Evolutionary conservation across 2,329 filamentous ascomycete species (phyloP), one percentile per base, ranked within the genome.

Genomic region (Didymella keratinophila): DNA sequence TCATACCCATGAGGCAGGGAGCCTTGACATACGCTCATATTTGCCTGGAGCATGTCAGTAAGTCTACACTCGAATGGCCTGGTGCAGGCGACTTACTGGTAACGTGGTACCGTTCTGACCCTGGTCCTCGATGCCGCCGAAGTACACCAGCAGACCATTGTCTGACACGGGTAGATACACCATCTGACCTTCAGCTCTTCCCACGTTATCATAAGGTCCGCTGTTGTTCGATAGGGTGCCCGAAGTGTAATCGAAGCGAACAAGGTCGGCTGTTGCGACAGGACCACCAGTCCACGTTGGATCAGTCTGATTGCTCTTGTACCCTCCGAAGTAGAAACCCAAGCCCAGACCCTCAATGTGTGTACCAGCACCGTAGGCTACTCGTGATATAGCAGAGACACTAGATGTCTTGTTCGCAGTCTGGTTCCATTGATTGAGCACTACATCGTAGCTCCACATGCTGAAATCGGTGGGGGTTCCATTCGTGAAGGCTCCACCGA

Each of bases 281-380:
- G 79, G 78, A 8, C 77, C 70, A 1, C 81, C 81, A 16, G 70
- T 71, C 85, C 85, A 89, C 9, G 79, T 79, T 0, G 81, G 76
- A 1, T 81, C 78, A 1, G 84, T 85, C 44, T 73, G 71, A 62
- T 84, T 85, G 64, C 82, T 87, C 56, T 85, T 76, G 82, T 84
- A 89, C 39, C 87, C 87, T 42, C 87, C 87, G 61, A 86, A 84
- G 68, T 88, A 87, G 67, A 84, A 89, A 1, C 83, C 86, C 56
- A 84, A 77, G 11, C 84, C 86, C 2, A 81, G 78, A 36, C 81
- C 79, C 4, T 86, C 79, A 10, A 87, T 79, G 2, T 83, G 80
- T 10, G 83, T 80, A 12, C 85, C 83, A 14, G 85, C 85, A 11
- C 86, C 87, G 58, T 82, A 87, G 6, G 84, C 82, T 2, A 85